phyloP scores from a whole-genome alignment of 2,329 filamentous ascomycete species.

The Fusarium sp. region DNA sequence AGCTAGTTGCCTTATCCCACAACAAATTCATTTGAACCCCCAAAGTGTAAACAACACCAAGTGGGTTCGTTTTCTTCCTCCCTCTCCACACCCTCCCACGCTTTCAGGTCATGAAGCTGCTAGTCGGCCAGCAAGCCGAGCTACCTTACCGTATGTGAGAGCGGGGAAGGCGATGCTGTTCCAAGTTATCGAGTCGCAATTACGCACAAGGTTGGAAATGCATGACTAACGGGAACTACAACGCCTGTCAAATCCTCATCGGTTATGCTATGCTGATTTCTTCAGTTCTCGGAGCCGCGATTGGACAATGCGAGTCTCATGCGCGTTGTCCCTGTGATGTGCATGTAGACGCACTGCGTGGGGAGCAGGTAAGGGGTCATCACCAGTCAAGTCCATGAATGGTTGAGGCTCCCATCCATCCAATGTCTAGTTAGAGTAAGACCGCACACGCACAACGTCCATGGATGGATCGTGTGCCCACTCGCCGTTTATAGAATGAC shows the following conservation, averaged over 20 bases:
- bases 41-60: slow-evolving; percentile 27
- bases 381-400: slow-evolving; percentile 1
- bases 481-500: slow-evolving; percentile 30
- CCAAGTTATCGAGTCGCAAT: slow-evolving; percentile 27
- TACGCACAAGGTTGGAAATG: slow-evolving; percentile 35
- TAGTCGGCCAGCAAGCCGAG: slow-evolving; percentile 21
- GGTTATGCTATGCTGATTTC: slow-evolving; percentile 8
- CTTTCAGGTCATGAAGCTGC: slow-evolving; percentile 6
- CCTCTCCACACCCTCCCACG: slow-evolving; percentile 35
- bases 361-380: slow-evolving; percentile 16
- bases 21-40: slow-evolving; percentile 22
- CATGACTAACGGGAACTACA: slow-evolving; percentile 43
- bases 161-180: slow-evolving; percentile 19
- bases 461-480: slow-evolving; percentile 35
- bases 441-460: slow-evolving; percentile 23
- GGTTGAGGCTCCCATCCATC: slow-evolving; percentile 17
- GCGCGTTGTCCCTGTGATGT: slow-evolving; percentile 38
- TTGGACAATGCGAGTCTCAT: slow-evolving; percentile 30
- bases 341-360: slow-evolving; percentile 31
- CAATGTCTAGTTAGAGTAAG: slow-evolving; percentile 19
- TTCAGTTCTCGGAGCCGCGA: slow-evolving; percentile 5
- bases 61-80: slow-evolving; percentile 12
- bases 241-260: slow-evolving; percentile 6
- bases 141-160: neutral
- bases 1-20: slow-evolving; percentile 10